Evolutionary conservation across 116 monocot species (phyloP).

Genomic region (Phalaenopsis hybrid): DNA sequence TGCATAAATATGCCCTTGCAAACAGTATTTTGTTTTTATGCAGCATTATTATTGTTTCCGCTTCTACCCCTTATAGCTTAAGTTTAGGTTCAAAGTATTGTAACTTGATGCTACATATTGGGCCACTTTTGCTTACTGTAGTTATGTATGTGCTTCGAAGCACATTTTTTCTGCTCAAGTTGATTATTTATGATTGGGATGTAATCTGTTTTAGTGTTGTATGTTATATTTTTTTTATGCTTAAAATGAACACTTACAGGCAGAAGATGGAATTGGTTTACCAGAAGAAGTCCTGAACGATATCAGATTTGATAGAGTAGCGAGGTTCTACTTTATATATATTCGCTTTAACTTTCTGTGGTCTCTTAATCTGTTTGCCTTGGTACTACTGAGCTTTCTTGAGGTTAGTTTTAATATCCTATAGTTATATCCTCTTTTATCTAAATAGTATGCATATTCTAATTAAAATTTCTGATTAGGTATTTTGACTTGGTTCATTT

Average conservation of each 20-base stretch:
- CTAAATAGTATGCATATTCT: background rate
- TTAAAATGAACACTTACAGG: slow-evolving; percentile 40
- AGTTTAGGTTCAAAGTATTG: background rate
- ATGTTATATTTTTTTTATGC: background rate
- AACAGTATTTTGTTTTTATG: background rate
- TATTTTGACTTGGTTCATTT: background rate
- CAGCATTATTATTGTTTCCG: background rate
- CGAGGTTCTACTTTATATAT: slow-evolving; percentile 78
- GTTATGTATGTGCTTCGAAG: background rate
- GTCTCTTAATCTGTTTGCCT: slow-evolving; percentile 83
- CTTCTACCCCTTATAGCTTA: background rate
- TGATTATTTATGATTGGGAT: background rate
- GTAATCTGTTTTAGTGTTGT: background rate
- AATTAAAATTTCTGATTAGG: background rate
- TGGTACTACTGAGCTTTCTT: slow-evolving; percentile 77
- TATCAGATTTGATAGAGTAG: slow-evolving; percentile 53
- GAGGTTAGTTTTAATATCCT: slow-evolving; percentile 50
- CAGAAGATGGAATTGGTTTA: slow-evolving; percentile 96
- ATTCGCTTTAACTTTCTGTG: slow-evolving; percentile 67
- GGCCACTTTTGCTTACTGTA: background rate
- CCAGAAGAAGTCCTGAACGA: slow-evolving; percentile 90
- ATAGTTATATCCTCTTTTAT: background rate
- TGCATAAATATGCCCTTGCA: background rate
- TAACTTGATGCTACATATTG: background rate
- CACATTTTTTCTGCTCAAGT: background rate